Percentiles rank a stretch among this genome's conserved stretches.
phyloP scores from a whole-genome alignment of 1,139 yeast genomes.

The Pichia sp. region DNA sequence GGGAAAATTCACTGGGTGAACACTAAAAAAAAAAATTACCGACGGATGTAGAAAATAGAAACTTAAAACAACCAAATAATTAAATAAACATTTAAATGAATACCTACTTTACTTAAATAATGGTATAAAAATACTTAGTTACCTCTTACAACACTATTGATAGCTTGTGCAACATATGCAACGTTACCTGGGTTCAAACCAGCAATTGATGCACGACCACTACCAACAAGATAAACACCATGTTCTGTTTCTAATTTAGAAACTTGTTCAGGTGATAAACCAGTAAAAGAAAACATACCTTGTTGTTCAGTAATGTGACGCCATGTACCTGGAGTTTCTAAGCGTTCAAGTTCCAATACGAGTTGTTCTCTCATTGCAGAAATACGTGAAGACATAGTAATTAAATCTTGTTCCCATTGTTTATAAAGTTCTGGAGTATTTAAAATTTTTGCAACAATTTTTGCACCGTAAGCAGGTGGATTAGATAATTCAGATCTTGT shows the following conservation, averaged over 20 bases:
- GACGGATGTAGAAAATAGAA: too few relatives aligned
- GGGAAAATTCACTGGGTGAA: too few relatives aligned
- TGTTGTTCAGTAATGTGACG: constrained; percentile 85
- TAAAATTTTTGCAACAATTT: constrained; percentile 75
- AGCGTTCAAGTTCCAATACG: constrained; percentile 51
- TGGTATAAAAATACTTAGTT: not conserved
- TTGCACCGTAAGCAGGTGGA: constrained; percentile 96
- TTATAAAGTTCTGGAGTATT: constrained; percentile 54
- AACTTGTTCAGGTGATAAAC: constrained; percentile 74
- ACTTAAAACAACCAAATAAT: too few relatives aligned
- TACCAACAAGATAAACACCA: constrained; percentile 69
- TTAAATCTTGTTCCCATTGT: constrained; percentile 84
- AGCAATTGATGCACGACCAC: constrained; percentile 92
- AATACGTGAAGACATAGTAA: constrained; percentile 85
- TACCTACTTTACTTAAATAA: not conserved
- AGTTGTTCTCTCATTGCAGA: constrained; percentile 66
- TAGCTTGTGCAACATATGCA: constrained; percentile 70
- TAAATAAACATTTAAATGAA: too few relatives aligned
- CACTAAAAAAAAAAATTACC: too few relatives aligned
- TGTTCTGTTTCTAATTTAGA: constrained; percentile 68
- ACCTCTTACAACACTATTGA: constrained; percentile 63
- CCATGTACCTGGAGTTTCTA: constrained; percentile 87
- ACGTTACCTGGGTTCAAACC: constrained; percentile 83
- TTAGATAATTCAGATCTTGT: constrained; percentile 84
- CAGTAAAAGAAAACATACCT: constrained; percentile 97